A percentile compares a stretch with the other conserved stretches of the same genome.
These are phyloP conservation scores for Melocanna baccifera DNA, from an alignment of 176 grass and related monocot genomes.

Conservation along the genomic window DNA sequence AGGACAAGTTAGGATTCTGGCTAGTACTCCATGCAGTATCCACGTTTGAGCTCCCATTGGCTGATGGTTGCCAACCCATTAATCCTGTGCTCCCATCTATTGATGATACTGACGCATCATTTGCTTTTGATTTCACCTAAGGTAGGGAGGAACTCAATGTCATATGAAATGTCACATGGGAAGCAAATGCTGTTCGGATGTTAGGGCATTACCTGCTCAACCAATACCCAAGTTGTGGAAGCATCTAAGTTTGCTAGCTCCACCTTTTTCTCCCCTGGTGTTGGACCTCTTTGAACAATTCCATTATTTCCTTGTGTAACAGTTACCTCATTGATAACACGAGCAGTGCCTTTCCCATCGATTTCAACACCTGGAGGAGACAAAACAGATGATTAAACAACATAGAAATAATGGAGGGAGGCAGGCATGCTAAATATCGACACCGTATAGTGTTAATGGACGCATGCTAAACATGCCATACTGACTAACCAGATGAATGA, in stretches of 20 bases:
- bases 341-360: neutral
- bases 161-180: neutral
- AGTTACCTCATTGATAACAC: conserved; percentile 16
- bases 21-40: conserved; percentile 11
- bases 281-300: conserved; percentile 18
- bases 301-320: conserved; percentile 27
- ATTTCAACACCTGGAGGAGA: conserved; percentile 39
- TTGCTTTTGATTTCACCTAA: conserved; percentile 27
- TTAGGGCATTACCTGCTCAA: conserved; percentile 36
- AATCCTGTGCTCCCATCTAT: conserved; percentile 5
- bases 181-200: neutral
- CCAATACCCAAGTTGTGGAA: conserved; percentile 21
- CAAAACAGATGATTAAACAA: conserved; percentile 11
- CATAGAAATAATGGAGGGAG: neutral
- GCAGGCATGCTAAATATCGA: neutral
- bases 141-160: neutral
- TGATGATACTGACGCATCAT: conserved; percentile 7
- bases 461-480: conserved; percentile 14
- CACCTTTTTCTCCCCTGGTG: conserved; percentile 14
- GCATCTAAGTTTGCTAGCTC: neutral
- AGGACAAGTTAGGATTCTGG: conserved; percentile 17
- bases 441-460: neutral
- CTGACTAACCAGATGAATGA: conserved; percentile 44
- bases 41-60: conserved; percentile 19
- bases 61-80: conserved; percentile 29